These are phyloP conservation scores for Lactifluus hygrophoroides DNA, from an alignment of 768 basidiomycete species.

Conservation along the genomic window DNA sequence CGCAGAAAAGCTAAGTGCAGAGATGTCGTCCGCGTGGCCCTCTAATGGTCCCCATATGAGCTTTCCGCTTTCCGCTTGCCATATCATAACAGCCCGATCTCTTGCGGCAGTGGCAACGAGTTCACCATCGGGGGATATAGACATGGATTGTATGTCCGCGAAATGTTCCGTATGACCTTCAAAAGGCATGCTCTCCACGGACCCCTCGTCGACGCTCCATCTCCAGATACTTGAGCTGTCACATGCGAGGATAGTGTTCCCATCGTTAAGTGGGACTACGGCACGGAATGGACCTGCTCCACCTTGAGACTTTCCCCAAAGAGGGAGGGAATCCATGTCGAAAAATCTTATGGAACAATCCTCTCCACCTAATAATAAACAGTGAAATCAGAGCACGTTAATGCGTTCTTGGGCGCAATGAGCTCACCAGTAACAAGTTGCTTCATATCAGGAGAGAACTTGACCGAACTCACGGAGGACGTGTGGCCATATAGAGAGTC, in stretches of 20 bases:
- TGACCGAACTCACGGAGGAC: neutral
- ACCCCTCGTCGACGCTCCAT: neutral
- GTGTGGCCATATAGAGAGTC: slow-evolving; percentile 11
- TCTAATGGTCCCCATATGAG: slow-evolving; percentile 10
- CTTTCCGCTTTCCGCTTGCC: slow-evolving; percentile 14
- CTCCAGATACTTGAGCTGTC: neutral
- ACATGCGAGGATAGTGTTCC: neutral
- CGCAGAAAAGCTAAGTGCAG: slow-evolving; percentile 13
- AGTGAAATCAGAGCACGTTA: neutral
- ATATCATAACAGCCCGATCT: slow-evolving; percentile 5
- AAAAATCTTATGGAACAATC: slow-evolving; percentile 7
- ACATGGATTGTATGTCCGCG: slow-evolving; percentile 1
- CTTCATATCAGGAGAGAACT: slow-evolving; percentile 18
- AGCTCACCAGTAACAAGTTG: slow-evolving; percentile 9
- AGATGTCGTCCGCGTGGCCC: slow-evolving; percentile 13
- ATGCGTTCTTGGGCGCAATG: neutral
- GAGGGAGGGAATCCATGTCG: slow-evolving; percentile 11
- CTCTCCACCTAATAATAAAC: slow-evolving; percentile 6
- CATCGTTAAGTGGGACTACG: neutral
- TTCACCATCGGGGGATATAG: slow-evolving; percentile 13
- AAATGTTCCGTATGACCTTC: neutral
- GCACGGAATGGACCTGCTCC: slow-evolving; percentile 4
- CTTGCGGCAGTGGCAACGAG: slow-evolving; percentile 5
- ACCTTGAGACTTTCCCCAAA: neutral
- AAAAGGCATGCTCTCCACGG: neutral